Percentiles rank a stretch among this genome's conserved stretches.
Conservation (phyloP, 1,284 basidiomycete species). For the Marasmius sp. region DNA sequence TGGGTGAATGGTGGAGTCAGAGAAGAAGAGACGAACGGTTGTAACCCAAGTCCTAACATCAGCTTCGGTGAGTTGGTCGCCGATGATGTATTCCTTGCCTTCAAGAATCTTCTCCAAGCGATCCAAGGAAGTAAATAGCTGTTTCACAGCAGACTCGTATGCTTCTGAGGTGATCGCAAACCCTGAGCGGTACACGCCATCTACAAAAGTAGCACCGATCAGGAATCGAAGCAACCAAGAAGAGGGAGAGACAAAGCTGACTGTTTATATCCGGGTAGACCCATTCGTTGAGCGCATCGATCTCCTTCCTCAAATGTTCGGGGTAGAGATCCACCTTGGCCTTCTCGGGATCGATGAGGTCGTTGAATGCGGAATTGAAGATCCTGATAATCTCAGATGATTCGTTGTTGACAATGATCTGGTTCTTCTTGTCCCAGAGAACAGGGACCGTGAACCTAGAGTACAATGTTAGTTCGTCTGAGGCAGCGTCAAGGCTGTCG, state of each 20-base stretch:
- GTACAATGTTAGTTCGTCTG: background rate
- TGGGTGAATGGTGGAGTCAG: background rate
- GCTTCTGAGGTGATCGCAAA: slow-evolving; percentile 85
- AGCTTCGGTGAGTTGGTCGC: slow-evolving; percentile 84
- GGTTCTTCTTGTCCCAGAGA: slow-evolving; percentile 90
- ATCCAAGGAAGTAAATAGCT: slow-evolving; percentile 79
- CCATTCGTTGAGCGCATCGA: slow-evolving; percentile 72
- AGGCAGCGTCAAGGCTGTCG: background rate
- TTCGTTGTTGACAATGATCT: slow-evolving; percentile 95
- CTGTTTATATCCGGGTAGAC: slow-evolving; percentile 85
- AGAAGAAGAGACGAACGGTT: slow-evolving; percentile 53
- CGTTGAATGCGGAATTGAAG: slow-evolving; percentile 83
- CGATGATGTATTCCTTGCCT: slow-evolving; percentile 83
- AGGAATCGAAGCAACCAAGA: background rate
- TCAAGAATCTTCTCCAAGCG: slow-evolving; percentile 76
- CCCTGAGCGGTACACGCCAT: slow-evolving; percentile 88
- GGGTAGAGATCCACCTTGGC: slow-evolving; percentile 1
- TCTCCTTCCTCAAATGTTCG: background rate
- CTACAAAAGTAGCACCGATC: slow-evolving; percentile 33
- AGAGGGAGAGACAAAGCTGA: slow-evolving; percentile 31
- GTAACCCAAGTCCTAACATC: slow-evolving; percentile 92
- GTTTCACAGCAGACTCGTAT: slow-evolving; percentile 75
- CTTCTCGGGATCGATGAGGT: background rate
- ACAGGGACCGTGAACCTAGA: slow-evolving; percentile 86
- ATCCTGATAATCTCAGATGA: slow-evolving; percentile 93